A percentile compares a stretch with the other conserved stretches of the same genome.
Conservation (phyloP, 2,329 filamentous ascomycete species). For the Calcarisporium arbuscula region DNA sequence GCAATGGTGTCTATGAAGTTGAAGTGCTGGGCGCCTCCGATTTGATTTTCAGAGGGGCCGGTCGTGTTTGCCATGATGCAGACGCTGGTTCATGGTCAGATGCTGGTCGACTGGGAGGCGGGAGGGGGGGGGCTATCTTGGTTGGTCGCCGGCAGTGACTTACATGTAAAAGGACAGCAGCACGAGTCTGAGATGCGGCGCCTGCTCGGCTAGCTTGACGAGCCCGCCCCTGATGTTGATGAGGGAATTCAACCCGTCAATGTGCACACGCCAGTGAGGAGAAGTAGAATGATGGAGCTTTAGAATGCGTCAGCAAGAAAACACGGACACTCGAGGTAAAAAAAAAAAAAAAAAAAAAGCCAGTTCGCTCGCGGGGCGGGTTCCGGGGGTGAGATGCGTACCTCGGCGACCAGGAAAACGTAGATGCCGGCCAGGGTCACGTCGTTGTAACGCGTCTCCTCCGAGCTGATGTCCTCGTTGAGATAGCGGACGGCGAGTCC, state of each 20-base stretch:
- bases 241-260: slow-evolving; percentile 4
- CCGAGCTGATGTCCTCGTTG: too few relatives aligned
- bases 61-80: slow-evolving; percentile 5
- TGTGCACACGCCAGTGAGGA: slow-evolving; percentile 5
- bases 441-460: too few relatives aligned
- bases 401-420: too few relatives aligned
- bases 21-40: background rate
- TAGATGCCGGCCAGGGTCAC: too few relatives aligned
- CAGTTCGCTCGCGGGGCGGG: too few relatives aligned
- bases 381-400: too few relatives aligned
- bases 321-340: too few relatives aligned
- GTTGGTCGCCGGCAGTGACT: background rate
- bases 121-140: too few relatives aligned
- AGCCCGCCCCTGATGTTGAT: slow-evolving; percentile 2
- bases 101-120: background rate
- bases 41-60: slow-evolving; percentile 1
- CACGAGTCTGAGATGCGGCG: background rate
- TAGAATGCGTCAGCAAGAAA: too few relatives aligned
- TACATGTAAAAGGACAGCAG: slow-evolving; percentile 6
- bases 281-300: too few relatives aligned
- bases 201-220: background rate
- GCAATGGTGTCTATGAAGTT: background rate
- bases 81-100: background rate
- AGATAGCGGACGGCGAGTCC: too few relatives aligned
- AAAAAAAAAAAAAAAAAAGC: too few relatives aligned